Evolutionary conservation across 345 rosid species (phyloP).

Genomic region (Streptanthus diversifolius): DNA sequence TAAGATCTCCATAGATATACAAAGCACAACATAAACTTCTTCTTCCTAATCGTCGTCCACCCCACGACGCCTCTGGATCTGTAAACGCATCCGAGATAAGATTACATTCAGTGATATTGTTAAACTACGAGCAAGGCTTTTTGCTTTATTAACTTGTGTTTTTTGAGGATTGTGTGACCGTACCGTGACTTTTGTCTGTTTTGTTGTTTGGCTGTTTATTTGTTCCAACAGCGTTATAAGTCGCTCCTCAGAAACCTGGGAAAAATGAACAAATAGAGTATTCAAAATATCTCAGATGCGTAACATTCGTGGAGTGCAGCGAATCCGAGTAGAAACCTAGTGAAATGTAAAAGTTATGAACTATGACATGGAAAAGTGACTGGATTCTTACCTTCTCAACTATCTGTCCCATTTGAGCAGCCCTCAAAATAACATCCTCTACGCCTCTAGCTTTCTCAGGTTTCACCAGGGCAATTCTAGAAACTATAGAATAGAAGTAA

Average conservation of each 20-base stretch:
- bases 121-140: neutral
- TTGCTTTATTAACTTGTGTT: neutral
- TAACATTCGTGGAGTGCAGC: neutral
- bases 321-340: neutral
- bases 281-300: neutral
- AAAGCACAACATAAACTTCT: neutral
- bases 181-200: slow-evolving; percentile 94
- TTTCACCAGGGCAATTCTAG: slow-evolving; percentile 94
- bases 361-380: neutral
- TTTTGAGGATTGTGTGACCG: slow-evolving; percentile 15
- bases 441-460: slow-evolving; percentile 97
- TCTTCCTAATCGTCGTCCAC: slow-evolving; percentile 75
- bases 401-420: slow-evolving; percentile 92
- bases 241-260: slow-evolving; percentile 85
- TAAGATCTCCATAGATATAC: slow-evolving; percentile 23
- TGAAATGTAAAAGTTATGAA: neutral
- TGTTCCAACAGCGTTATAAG: slow-evolving; percentile 88
- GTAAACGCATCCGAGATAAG: slow-evolving; percentile 17
- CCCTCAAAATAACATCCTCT: slow-evolving; percentile 82
- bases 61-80: slow-evolving; percentile 94
- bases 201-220: slow-evolving; percentile 82
- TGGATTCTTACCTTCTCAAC: slow-evolving; percentile 65
- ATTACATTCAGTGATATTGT: neutral
- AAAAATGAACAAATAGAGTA: neutral
- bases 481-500: slow-evolving; percentile 41